These are phyloP conservation scores for Creolimax fragrantissima DNA, from an alignment of 78 protist genomes.

Conservation along the genomic window DNA sequence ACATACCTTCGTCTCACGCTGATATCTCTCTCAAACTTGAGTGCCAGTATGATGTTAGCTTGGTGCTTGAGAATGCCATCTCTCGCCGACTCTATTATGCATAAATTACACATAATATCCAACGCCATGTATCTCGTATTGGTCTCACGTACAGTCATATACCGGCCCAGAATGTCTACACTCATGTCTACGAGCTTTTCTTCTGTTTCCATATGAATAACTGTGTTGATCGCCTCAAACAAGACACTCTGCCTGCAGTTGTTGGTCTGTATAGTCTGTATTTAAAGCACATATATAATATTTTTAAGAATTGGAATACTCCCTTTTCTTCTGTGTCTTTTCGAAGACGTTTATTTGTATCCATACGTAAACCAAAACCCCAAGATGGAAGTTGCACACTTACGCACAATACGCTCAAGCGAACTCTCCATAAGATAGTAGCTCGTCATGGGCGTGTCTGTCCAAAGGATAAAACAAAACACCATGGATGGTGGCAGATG, in stretches of 20 bases:
- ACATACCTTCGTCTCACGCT: neutral
- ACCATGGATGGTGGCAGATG: too few species aligned
- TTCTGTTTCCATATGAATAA: conserved; percentile 65
- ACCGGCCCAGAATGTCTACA: conserved; percentile 54
- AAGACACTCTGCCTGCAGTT: conserved; percentile 80
- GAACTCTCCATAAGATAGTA: too few species aligned
- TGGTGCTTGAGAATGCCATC: conserved; percentile 23
- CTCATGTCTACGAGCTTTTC: conserved; percentile 40
- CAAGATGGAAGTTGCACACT: too few species aligned
- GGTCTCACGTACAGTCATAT: conserved; percentile 74
- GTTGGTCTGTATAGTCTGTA: conserved; percentile 48
- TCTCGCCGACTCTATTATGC: neutral
- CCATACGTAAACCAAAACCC: too few species aligned
- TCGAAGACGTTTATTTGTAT: too few species aligned
- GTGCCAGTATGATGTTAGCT: conserved; percentile 27
- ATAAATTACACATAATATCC: conserved; percentile 50
- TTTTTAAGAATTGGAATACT: too few species aligned
- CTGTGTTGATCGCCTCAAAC: conserved; percentile 80
- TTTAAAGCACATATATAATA: too few species aligned
- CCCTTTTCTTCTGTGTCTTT: too few species aligned
- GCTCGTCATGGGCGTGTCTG: too few species aligned
- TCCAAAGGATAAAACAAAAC: too few species aligned
- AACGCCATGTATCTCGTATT: conserved; percentile 86
- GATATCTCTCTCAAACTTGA: conserved; percentile 24
- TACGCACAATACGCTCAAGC: too few species aligned